phyloP scores from a whole-genome alignment of 176 grass and related monocot species.

The Raddia distichophylla region DNA sequence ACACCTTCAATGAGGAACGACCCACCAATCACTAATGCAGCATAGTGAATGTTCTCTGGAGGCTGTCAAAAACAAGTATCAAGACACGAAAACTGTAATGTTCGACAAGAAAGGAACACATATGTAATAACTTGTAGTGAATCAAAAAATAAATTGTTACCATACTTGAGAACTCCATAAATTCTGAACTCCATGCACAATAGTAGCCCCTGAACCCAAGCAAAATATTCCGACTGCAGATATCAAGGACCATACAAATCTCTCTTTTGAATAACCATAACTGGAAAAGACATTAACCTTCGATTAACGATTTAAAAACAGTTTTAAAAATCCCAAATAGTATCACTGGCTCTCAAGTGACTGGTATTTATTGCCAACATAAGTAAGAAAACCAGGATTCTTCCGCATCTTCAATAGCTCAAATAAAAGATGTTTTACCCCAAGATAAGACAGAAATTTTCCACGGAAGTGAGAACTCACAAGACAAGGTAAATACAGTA shows the following conservation, averaged over 20 bases:
- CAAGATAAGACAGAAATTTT: not conserved
- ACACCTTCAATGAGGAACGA: slow-evolving; percentile 97
- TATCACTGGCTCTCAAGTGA: not conserved
- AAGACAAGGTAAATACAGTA: not conserved
- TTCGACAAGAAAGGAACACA: slow-evolving; percentile 32
- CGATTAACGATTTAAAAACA: slow-evolving; percentile 38
- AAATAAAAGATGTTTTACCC: slow-evolving; percentile 33
- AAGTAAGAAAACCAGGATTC: slow-evolving; percentile 13
- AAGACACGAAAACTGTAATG: slow-evolving; percentile 35
- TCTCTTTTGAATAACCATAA: slow-evolving; percentile 99
- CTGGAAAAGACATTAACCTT: slow-evolving; percentile 55
- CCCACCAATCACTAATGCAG: slow-evolving; percentile 92
- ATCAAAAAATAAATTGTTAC: slow-evolving; percentile 22
- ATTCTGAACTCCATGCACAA: slow-evolving; percentile 97
- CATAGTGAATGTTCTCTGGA: slow-evolving; percentile 92
- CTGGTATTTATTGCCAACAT: slow-evolving; percentile 10
- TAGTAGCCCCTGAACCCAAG: slow-evolving; percentile 89
- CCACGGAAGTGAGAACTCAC: not conserved
- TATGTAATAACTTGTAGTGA: slow-evolving; percentile 26
- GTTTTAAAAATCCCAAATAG: not conserved
- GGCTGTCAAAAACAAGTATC: slow-evolving; percentile 51
- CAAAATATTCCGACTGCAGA: slow-evolving; percentile 99
- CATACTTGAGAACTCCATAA: slow-evolving; percentile 93
- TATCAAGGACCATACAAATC: slow-evolving; percentile 99
- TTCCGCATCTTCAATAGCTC: not conserved